Percentiles rank a stretch among this genome's conserved stretches.
Evolutionary conservation across 352 stramenopile species (phyloP).

Genomic region (Phytophthora crassamura): DNA sequence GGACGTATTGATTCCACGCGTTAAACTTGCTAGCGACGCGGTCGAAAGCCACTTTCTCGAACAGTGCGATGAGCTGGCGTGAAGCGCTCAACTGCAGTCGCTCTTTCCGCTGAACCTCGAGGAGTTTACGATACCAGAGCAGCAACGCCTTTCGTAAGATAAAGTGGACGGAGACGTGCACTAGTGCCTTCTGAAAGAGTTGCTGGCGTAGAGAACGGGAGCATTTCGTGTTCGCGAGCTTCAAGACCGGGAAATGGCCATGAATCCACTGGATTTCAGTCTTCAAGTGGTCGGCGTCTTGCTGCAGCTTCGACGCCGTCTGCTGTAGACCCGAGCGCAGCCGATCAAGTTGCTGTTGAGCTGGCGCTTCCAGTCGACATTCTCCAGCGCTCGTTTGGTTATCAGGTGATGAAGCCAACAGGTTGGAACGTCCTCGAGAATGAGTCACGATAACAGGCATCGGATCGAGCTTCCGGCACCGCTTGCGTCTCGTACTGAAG

Average conservation of each 20-base stretch:
- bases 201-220: conserved; percentile 49
- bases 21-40: conserved; percentile 24
- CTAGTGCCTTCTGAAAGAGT: conserved; percentile 48
- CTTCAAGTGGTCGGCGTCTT: conserved; percentile 29
- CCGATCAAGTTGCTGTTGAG: conserved; percentile 11
- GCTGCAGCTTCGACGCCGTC: conserved; percentile 9
- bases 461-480: conserved; percentile 25
- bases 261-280: conserved; percentile 72
- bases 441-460: conserved; percentile 7
- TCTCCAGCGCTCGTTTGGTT: conserved; percentile 25
- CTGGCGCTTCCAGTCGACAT: not conserved
- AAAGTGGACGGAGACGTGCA: conserved; percentile 32
- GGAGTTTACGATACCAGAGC: conserved; percentile 42
- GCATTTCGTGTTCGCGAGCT: conserved; percentile 53
- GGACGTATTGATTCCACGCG: conserved; percentile 26
- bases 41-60: conserved; percentile 26
- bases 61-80: conserved; percentile 34
- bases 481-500: conserved; percentile 7
- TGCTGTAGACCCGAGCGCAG: conserved; percentile 25
- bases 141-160: conserved; percentile 30
- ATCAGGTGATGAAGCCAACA: not conserved
- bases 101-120: conserved; percentile 33
- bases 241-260: conserved; percentile 58
- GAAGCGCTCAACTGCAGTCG: conserved; percentile 35
- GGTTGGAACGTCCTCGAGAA: not conserved